Base-by-base conservation (phyloP, 495 filamentous ascomycete species). In the Penicillium cinerascens region DNA sequence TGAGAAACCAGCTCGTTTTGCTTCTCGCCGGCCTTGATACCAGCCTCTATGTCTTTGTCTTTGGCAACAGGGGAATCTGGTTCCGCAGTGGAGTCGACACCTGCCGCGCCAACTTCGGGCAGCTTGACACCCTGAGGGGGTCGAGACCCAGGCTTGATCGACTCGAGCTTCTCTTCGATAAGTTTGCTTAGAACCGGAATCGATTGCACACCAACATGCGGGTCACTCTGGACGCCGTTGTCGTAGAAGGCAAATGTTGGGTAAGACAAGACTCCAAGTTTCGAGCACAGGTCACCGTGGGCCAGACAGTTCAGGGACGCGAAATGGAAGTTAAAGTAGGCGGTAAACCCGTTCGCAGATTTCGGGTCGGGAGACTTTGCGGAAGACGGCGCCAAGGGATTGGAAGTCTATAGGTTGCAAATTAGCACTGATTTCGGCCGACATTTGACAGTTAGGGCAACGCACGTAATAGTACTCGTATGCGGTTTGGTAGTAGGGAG, bases 251-350 rank as follows among this genome's bases (percentile, higher is more conserved):
- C 74, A 29, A 95, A 87, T 0, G 80, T 86, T 2, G 93, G 93
- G 51, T 76, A 97, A 29, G 76, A 77, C 13, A 63, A 42, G 44
- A 97, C 78, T 1, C 81, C 71, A 47, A 91, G 76, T 29, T 79
- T 76, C 41, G 64, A 58, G 67, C 93, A 98, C 2, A 87, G 69
- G 60, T 91, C 86, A 37, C 83, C 85, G 64, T 83, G 87, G 7
- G 87, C 88, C 37, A 88, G 65, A 70, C 93, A 98, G 67, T 97
- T 90, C 54, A 98, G 65, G 26, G 78, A 78, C 3, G 79, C 93
- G 63, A 97, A 97, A 59, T 89, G 83, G 70, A 97, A 92, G 69
- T 95, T 82, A 67, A 97, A 97, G 67, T 85, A 93, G 33, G 78
- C 74, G 9, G 79, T 78, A 58, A 87, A 87, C 1, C 79, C 78